Conservation (phyloP, 202 grass and related monocot genomes). For the Zoysia matrella region DNA sequence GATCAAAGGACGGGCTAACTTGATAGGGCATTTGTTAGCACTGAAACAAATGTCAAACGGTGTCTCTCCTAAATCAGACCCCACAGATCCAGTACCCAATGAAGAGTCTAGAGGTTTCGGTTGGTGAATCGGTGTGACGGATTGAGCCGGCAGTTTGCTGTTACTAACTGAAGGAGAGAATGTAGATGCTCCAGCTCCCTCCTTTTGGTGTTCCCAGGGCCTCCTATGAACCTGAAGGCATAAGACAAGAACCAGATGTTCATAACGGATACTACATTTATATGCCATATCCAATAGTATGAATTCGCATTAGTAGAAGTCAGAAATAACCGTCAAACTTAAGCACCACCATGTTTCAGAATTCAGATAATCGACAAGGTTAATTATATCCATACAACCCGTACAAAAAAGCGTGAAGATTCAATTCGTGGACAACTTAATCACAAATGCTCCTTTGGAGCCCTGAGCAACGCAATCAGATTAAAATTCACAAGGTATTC, state of each 20-base stretch:
- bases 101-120: background rate
- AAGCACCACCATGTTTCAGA: background rate
- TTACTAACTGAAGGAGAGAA: constrained; percentile 27
- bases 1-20: constrained; percentile 28
- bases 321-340: background rate
- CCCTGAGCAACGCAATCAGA: background rate
- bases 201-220: constrained; percentile 7
- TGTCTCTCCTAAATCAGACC: constrained; percentile 26
- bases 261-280: background rate
- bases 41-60: constrained; percentile 55
- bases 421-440: background rate
- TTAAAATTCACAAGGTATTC: background rate
- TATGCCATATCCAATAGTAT: background rate
- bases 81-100: constrained; percentile 11
- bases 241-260: background rate
- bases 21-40: constrained; percentile 7
- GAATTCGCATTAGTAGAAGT: background rate
- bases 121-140: constrained; percentile 5
- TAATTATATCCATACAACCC: background rate
- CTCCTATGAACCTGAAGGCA: constrained; percentile 6
- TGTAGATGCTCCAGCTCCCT: background rate
- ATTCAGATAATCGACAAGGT: background rate
- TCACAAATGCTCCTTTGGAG: background rate
- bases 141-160: background rate
- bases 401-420: background rate